These are phyloP conservation scores for Voacanga thouarsii DNA, from an alignment of 257 asterid species.

Conservation along the genomic window DNA sequence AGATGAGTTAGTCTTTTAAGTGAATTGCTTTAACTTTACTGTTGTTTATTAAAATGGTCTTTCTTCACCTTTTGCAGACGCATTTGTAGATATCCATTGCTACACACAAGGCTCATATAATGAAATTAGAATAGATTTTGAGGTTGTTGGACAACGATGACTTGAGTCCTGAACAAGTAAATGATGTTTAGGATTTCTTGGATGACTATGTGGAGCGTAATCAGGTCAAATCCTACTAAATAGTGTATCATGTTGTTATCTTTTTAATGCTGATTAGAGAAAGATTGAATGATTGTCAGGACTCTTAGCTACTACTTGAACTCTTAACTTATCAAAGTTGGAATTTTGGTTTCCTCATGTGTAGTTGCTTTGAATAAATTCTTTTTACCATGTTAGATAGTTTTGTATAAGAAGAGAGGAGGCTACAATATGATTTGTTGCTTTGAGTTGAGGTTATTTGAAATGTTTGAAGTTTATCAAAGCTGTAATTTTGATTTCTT, in stretches of 20 bases:
- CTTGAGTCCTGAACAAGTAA: conserved; percentile 97
- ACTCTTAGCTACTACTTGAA: too few relatives aligned
- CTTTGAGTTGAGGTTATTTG: too few relatives aligned
- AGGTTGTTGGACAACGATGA: conserved; percentile 96
- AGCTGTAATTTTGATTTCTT: too few relatives aligned
- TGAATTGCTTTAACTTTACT: conserved; percentile 11
- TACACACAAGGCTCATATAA: conserved; percentile 99
- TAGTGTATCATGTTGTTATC: background rate
- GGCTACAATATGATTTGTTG: too few relatives aligned
- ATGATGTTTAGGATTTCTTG: conserved; percentile 95
- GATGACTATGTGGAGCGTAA: conserved; percentile 98
- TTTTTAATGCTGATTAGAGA: background rate
- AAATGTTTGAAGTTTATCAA: too few relatives aligned
- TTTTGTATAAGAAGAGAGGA: too few relatives aligned
- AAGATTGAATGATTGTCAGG: background rate
- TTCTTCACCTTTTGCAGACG: conserved; percentile 38
- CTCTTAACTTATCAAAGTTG: too few relatives aligned
- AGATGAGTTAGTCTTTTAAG: conserved; percentile 16
- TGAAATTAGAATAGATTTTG: conserved; percentile 87
- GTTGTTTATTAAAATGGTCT: conserved; percentile 7
- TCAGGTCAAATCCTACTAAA: conserved; percentile 51
- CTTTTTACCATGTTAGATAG: too few relatives aligned
- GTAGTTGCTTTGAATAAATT: too few relatives aligned
- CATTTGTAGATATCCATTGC: conserved; percentile 89
- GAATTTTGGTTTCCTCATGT: too few relatives aligned